Base-by-base conservation (phyloP, 2,329 filamentous ascomycete species). In the Ophiosphaerella narmari region DNA sequence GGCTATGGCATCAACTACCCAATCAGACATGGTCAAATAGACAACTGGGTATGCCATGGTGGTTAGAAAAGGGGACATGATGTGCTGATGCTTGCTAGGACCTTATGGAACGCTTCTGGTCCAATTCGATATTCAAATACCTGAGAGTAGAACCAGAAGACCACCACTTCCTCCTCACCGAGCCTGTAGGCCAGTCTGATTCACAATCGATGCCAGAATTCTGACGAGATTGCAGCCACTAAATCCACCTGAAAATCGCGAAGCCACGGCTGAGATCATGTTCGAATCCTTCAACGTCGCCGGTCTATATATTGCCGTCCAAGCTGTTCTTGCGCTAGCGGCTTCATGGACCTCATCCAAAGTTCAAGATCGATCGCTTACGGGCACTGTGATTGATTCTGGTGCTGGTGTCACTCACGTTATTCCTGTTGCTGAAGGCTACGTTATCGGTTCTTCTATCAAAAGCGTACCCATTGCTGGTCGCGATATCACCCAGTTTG, bases 201-300 rank as follows among this genome's bases (percentile, higher is more conserved):
- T 39, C 13, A 18, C 18, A 23, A n/a, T 46, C 39, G n/a, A 4
- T 37, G 8, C 13, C 8, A 21, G n/a, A 26, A 13, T 40, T 34
- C 59, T 66, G 39, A 67, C 54, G 32, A 41, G n/a, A 3, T 9
- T 16, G 8, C 65, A 96, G 90, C 94, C 94, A 59, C 83, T 99
- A 71, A 99, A 99, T 76, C 94, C 94, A 32, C 94, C 94, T 24
- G 94, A 99, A 79, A 97, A 99, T 77, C 91, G 94, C 71, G 94
- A 99, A 77, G 97, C 96, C 74, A 97, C 94, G 23, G 94, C 94
- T 75, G 94, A 99, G 75, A 99, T 99, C 77, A 97, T 99, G 86
- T 99, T 99, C 79, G 94, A 99, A 74, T 97, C 94, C 3, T 99
- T 99, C 82, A 99, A 99, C 79, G 97, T 94, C 75, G 93, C 94